Percentiles rank a stretch among this genome's conserved stretches.
Conservation (phyloP, 371 early-diverging fungal genomes). For the Mucor plumbeus region DNA sequence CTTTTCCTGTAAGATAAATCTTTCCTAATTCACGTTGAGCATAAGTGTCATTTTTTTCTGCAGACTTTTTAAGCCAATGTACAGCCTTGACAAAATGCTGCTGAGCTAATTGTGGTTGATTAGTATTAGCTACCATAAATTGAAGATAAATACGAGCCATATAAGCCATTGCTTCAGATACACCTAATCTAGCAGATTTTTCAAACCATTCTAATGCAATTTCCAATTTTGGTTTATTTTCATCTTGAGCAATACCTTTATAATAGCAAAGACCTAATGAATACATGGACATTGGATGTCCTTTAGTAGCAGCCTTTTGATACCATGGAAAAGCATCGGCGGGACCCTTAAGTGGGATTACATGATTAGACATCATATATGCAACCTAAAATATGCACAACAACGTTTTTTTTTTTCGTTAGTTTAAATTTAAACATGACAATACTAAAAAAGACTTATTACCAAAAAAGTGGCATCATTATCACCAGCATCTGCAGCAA, state of each 20-base stretch:
- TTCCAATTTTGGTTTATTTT: constrained; percentile 32
- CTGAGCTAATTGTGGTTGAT: constrained; percentile 17
- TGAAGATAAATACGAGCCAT: constrained; percentile 49
- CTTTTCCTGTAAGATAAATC: constrained; percentile 80
- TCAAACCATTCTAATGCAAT: constrained; percentile 53
- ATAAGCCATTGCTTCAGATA: constrained; percentile 46
- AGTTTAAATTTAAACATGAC: background rate
- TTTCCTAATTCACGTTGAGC: constrained; percentile 87
- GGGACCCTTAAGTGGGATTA: constrained; percentile 52
- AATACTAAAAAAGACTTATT: background rate
- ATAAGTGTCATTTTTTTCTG: constrained; percentile 46
- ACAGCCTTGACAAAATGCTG: constrained; percentile 45
- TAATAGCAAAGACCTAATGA: constrained; percentile 54
- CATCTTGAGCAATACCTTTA: constrained; percentile 43
- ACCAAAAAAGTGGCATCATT: constrained; percentile 50
- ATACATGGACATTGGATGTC: constrained; percentile 49
- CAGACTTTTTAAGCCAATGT: constrained; percentile 51
- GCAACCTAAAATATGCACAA: constrained; percentile 39
- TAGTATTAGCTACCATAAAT: constrained; percentile 13
- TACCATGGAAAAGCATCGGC: constrained; percentile 63
- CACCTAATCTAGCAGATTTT: constrained; percentile 50
- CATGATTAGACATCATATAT: constrained; percentile 56
- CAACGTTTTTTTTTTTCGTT: constrained; percentile 23
- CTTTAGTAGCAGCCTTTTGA: constrained; percentile 55
- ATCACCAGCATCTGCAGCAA: constrained; percentile 45